These are phyloP conservation scores for Fusarium sp. DNA, from an alignment of 2,329 filamentous ascomycete species.

Conservation along the genomic window DNA sequence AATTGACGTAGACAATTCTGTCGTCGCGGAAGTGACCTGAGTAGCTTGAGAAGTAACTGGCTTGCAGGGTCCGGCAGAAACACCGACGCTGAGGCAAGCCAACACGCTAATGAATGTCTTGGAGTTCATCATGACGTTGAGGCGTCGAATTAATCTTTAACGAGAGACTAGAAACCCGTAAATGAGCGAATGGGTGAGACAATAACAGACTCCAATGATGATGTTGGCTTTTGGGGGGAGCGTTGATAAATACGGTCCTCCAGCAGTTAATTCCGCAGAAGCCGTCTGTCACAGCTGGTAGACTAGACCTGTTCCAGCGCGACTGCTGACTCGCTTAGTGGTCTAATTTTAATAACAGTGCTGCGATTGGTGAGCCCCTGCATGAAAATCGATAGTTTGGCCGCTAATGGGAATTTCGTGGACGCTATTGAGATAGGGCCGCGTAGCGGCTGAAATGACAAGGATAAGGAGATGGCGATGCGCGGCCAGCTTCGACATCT, in stretches of 20 bases:
- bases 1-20: neutral
- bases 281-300: neutral
- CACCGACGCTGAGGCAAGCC: neutral
- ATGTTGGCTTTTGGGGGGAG: no score
- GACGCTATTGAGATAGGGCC: neutral
- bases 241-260: neutral
- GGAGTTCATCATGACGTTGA: neutral
- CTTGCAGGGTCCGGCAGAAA: slow-evolving; percentile 5
- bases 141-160: fast-evolving
- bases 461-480: fast-evolving
- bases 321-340: fast-evolving
- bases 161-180: neutral
- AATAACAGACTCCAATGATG: fast-evolving
- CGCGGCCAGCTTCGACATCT: neutral
- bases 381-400: neutral
- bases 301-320: neutral
- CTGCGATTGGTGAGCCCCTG: slow-evolving; percentile 2
- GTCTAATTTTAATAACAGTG: neutral
- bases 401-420: neutral
- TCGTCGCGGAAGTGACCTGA: neutral
- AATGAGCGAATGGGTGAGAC: neutral
- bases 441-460: neutral
- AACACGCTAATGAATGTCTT: neutral
- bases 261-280: neutral
- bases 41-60: neutral